These are phyloP conservation scores for Leucoagaricus sp. DNA, from an alignment of 1,284 basidiomycete genomes.

Conservation along the genomic window DNA sequence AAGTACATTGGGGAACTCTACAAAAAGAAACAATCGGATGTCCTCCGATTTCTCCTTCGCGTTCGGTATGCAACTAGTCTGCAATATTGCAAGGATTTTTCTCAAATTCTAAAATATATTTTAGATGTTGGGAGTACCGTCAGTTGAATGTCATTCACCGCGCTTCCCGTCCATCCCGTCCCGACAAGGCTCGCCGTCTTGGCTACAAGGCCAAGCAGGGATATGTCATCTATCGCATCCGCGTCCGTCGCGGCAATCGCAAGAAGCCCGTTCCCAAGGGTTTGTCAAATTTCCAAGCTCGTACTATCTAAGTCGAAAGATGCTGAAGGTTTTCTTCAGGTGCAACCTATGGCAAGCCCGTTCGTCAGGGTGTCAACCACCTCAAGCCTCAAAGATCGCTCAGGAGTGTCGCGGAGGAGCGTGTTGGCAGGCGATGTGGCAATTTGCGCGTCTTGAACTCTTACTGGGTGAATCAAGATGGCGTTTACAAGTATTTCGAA, in stretches of 20 bases:
- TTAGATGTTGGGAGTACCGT: conserved; percentile 98
- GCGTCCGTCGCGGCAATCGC: conserved; percentile 98
- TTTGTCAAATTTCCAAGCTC: conserved; percentile 30
- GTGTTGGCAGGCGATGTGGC: conserved; percentile 94
- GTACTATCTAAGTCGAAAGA: not conserved
- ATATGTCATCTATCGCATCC: conserved; percentile 97
- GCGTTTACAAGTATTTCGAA: conserved; percentile 99
- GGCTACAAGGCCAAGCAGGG: conserved; percentile 99
- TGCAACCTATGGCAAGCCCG: conserved; percentile 99
- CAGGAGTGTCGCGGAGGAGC: conserved; percentile 95
- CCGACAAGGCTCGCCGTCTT: conserved; percentile 98
- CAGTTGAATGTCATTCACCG: conserved; percentile 99
- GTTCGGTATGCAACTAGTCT: conserved; percentile 67
- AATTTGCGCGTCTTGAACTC: conserved; percentile 97
- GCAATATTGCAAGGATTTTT: not conserved
- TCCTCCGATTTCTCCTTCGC: conserved; percentile 97
- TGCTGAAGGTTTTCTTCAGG: conserved; percentile 41
- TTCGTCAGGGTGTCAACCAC: conserved; percentile 99
- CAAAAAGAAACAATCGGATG: conserved; percentile 96
- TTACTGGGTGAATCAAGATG: conserved; percentile 99
- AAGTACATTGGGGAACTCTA: conserved; percentile 97
- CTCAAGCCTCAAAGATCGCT: conserved; percentile 97
- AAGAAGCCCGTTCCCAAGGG: conserved; percentile 99
- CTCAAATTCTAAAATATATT: not conserved
- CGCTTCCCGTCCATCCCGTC: conserved; percentile 95